Percentiles rank a stretch among this genome's conserved stretches.
Evolutionary conservation across 2,329 filamentous ascomycete species (phyloP).

Genomic region (Penicillium occitanis): DNA sequence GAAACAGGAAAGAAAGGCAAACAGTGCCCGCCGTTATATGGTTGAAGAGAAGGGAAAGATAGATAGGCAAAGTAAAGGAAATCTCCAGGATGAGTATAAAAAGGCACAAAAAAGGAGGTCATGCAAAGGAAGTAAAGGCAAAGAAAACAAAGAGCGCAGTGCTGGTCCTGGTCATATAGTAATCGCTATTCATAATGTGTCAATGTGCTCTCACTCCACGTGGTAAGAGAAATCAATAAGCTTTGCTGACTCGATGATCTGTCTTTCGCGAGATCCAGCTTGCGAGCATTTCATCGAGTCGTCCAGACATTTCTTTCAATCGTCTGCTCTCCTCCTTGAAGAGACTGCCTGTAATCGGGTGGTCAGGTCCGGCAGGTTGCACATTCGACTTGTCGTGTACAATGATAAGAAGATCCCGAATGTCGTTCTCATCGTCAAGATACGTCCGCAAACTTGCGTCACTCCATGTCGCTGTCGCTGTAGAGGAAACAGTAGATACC

Average conservation of each 20-base stretch:
- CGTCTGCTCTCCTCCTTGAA: conserved; percentile 86
- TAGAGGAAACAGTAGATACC: conserved; percentile 55
- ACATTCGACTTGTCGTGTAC: conserved; percentile 91
- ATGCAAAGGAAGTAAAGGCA: conserved; percentile 16
- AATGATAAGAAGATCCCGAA: conserved; percentile 84
- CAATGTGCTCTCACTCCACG: not conserved
- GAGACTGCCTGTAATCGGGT: conserved; percentile 75
- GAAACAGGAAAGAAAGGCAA: conserved; percentile 19
- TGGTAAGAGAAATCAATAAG: conserved; percentile 21
- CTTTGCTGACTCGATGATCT: conserved; percentile 26
- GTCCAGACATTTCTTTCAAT: conserved; percentile 81
- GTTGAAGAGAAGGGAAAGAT: conserved; percentile 19
- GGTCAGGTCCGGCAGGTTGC: conserved; percentile 74
- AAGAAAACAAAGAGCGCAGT: conserved; percentile 10
- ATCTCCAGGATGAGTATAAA: conserved; percentile 8
- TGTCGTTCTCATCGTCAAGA: conserved; percentile 84
- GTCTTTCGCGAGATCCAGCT: conserved; percentile 65
- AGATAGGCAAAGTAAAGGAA: conserved; percentile 17
- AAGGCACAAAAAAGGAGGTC: not conserved
- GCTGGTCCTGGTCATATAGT: conserved; percentile 5
- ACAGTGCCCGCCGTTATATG: conserved; percentile 20
- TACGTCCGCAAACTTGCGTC: conserved; percentile 83
- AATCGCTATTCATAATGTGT: conserved; percentile 12
- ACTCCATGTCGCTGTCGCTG: conserved; percentile 69
- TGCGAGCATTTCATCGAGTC: conserved; percentile 83